phyloP scores from a whole-genome alignment of 2,329 filamentous ascomycete genomes.

The Dothideomycetidae sp. region DNA sequence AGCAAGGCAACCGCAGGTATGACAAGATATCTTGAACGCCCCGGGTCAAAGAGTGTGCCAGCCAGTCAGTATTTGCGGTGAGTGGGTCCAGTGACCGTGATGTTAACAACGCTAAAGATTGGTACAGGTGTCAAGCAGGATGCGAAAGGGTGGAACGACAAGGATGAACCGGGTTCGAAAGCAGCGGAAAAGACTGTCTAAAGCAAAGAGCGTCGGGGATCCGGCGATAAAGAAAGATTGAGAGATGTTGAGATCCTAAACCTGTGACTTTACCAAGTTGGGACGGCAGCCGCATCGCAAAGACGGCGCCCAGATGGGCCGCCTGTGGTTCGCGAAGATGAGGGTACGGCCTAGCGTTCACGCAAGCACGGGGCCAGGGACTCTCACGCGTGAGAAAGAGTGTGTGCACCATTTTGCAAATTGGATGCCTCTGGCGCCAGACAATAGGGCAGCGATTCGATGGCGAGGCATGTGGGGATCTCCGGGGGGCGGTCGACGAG shows the following conservation, averaged over 20 bases:
- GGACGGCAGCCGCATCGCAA: conserved; percentile 1
- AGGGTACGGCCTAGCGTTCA: conserved; percentile 13
- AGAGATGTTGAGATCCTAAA: conserved; percentile 10
- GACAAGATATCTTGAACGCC: too few species aligned
- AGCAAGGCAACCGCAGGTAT: too few species aligned
- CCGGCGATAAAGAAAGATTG: conserved; percentile 1
- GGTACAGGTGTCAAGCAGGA: too few species aligned
- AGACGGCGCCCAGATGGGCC: conserved; percentile 12
- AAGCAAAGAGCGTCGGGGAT: conserved; percentile 8
- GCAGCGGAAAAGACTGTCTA: conserved; percentile 8
- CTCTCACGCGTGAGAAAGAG: too few species aligned
- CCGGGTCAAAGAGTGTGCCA: too few species aligned
- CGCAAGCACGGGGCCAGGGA: conserved; percentile 12
- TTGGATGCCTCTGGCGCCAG: conserved; percentile 7
- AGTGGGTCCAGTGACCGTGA: too few species aligned
- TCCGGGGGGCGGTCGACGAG: neutral
- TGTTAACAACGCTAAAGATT: too few species aligned
- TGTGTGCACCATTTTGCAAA: conserved; percentile 10
- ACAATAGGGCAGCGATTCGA: conserved; percentile 6
- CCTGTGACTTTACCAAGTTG: neutral
- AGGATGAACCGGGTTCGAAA: neutral
- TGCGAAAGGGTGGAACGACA: conserved; percentile 5
- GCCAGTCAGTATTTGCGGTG: too few species aligned
- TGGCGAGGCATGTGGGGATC: conserved; percentile 5
- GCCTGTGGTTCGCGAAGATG: conserved; percentile 10